phyloP scores from a whole-genome alignment of 345 rosid species.

The Diplotaxis tenuifolia region DNA sequence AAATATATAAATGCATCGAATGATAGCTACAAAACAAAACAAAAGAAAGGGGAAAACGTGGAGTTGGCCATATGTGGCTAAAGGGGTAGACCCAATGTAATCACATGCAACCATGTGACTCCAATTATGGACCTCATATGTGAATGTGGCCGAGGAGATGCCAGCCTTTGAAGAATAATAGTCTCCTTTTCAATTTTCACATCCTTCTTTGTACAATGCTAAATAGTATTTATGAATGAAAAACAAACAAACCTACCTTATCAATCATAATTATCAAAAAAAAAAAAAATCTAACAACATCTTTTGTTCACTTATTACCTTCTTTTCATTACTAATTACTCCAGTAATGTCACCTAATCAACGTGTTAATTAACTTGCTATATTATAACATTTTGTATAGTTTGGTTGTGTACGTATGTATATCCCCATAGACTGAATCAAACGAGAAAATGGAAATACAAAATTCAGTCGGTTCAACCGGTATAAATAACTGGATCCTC shows the following conservation, averaged over 20 bases:
- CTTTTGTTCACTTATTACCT: background rate
- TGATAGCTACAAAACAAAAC: slow-evolving; percentile 30
- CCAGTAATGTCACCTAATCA: background rate
- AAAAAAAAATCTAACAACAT: background rate
- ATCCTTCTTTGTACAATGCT: background rate
- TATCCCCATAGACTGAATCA: background rate
- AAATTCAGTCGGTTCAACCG: background rate
- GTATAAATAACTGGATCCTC: background rate
- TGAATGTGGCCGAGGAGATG: slow-evolving; percentile 29
- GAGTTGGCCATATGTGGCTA: slow-evolving; percentile 40
- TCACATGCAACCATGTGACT: slow-evolving; percentile 43
- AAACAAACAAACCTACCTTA: background rate
- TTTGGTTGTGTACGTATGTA: background rate
- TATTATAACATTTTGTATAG: background rate
- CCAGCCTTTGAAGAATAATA: slow-evolving; percentile 21
- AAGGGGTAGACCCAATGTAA: slow-evolving; percentile 36
- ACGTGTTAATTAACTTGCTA: background rate
- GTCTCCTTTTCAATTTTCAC: background rate
- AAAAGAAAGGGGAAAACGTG: slow-evolving; percentile 27
- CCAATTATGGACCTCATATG: slow-evolving; percentile 38
- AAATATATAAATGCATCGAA: slow-evolving; percentile 26
- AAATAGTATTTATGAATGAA: background rate
- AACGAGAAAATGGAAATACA: background rate
- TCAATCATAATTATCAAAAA: background rate
- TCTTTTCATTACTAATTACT: background rate